phyloP scores from a whole-genome alignment of 2,329 filamentous ascomycete genomes.

The Colletotrichum gloeosporioides region DNA sequence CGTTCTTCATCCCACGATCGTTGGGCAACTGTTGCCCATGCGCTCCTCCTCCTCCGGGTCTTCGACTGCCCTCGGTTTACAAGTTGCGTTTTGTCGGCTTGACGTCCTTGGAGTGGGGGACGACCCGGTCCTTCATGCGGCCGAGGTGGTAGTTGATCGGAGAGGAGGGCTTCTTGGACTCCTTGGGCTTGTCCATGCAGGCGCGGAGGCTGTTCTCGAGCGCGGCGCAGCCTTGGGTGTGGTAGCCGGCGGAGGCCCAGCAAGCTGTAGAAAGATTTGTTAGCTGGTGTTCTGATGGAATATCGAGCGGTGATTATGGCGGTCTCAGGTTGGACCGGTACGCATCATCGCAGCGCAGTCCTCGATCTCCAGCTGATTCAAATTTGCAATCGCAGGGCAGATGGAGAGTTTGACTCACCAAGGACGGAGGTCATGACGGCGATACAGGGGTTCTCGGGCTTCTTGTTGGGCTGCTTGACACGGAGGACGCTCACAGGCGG shows the following conservation, averaged over 20 bases:
- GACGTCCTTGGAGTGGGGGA: conserved; percentile 8
- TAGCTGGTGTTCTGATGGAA: neutral
- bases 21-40: neutral
- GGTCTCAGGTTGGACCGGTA: neutral
- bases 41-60: no score
- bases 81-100: conserved; percentile 4
- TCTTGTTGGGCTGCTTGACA: conserved; percentile 57
- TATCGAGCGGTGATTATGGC: neutral
- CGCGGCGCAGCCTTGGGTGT: conserved; percentile 60
- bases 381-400: neutral
- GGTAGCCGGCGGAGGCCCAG: conserved; percentile 82
- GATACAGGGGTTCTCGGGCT: conserved; percentile 58
- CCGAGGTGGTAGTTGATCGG: conserved; percentile 93
- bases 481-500: conserved; percentile 61
- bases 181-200: conserved; percentile 82
- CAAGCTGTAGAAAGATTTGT: conserved; percentile 60
- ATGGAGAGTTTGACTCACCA: conserved; percentile 42
- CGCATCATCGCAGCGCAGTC: neutral
- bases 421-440: conserved; percentile 63
- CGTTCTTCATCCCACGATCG: neutral
- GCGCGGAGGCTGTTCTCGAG: conserved; percentile 65
- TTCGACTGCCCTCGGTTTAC: neutral
- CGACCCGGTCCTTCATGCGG: conserved; percentile 65
- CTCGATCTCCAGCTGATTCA: neutral
- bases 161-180: conserved; percentile 57